These are phyloP conservation scores for Thermochaetoides thermophila DNA, from an alignment of 495 filamentous ascomycete genomes.

Conservation along the genomic window DNA sequence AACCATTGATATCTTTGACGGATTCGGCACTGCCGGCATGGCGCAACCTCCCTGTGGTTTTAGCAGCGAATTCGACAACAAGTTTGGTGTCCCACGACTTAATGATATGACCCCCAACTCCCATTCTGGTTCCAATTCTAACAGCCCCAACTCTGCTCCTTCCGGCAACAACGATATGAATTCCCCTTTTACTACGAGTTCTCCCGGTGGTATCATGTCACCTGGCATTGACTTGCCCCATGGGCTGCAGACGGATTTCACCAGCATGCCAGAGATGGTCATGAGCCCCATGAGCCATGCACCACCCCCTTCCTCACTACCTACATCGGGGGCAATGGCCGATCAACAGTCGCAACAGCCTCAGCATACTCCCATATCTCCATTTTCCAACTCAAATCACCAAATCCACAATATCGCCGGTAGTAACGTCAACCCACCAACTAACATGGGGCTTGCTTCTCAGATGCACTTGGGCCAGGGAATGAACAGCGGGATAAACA, in stretches of 20 bases:
- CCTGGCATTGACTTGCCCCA: constrained; percentile 25
- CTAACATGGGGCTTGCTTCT: constrained; percentile 13
- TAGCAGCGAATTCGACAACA: constrained; percentile 21
- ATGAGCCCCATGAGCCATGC: constrained; percentile 31
- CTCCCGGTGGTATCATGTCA: constrained; percentile 32
- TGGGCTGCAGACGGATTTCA: constrained; percentile 20
- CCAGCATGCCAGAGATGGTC: constrained; percentile 30
- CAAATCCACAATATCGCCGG: constrained; percentile 22
- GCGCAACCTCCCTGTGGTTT: constrained; percentile 24
- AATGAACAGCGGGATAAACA: constrained; percentile 17
- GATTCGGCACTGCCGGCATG: constrained; percentile 39
- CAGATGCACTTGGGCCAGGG: constrained; percentile 21
- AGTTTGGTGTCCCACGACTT: constrained; percentile 23
- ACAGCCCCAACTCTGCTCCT: constrained; percentile 20
- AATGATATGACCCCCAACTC: constrained; percentile 17
- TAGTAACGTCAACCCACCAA: constrained; percentile 16
- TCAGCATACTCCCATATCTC: constrained; percentile 19
- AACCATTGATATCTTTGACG: constrained; percentile 44
- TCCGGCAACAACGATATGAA: constrained; percentile 25
- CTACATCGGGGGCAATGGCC: constrained; percentile 18
- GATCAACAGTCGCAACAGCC: constrained; percentile 18
- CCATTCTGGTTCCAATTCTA: constrained; percentile 16
- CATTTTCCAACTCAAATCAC: constrained; percentile 19
- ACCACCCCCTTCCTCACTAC: constrained; percentile 16
- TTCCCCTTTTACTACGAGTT: constrained; percentile 31